Percentiles rank a stretch among this genome's conserved stretches.
phyloP scores from a whole-genome alignment of 495 filamentous ascomycete genomes.

The Trichocladium antarcticum region DNA sequence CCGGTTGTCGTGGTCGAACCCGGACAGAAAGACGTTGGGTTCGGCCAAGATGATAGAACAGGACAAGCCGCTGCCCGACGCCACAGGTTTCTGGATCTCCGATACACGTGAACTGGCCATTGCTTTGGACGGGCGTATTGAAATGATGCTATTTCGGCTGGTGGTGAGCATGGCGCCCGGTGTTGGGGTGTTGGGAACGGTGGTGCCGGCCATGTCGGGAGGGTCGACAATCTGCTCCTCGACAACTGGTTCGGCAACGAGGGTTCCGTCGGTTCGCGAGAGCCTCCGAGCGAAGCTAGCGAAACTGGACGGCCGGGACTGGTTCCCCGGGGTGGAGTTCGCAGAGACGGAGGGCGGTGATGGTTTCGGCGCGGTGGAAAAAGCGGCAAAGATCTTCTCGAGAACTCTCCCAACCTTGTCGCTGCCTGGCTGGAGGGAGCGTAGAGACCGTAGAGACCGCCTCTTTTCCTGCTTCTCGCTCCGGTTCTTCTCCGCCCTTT shows the following conservation, averaged over 20 bases:
- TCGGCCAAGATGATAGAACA: constrained; percentile 74
- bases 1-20: constrained; percentile 74
- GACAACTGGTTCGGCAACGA: constrained; percentile 2
- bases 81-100: constrained; percentile 55
- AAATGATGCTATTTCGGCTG: constrained; percentile 35
- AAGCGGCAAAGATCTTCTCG: constrained; percentile 32
- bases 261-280: constrained; percentile 14
- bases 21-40: constrained; percentile 79
- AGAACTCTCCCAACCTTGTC: constrained; percentile 26
- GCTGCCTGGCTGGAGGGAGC: constrained; percentile 23
- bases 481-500: constrained; percentile 22
- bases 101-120: constrained; percentile 32
- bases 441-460: constrained; percentile 26
- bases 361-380: constrained; percentile 22
- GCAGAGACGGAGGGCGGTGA: constrained; percentile 11
- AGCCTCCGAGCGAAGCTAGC: constrained; percentile 21
- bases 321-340: not conserved
- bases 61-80: constrained; percentile 58
- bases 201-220: constrained; percentile 19
- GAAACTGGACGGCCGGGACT: constrained; percentile 23
- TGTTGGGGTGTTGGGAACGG: constrained; percentile 9
- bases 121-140: constrained; percentile 35
- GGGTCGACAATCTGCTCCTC: constrained; percentile 16
- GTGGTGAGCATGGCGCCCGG: constrained; percentile 14
- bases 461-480: constrained; percentile 26